These are phyloP conservation scores for Purshia tridentata DNA, from an alignment of 306 rosid genomes.

Conservation along the genomic window DNA sequence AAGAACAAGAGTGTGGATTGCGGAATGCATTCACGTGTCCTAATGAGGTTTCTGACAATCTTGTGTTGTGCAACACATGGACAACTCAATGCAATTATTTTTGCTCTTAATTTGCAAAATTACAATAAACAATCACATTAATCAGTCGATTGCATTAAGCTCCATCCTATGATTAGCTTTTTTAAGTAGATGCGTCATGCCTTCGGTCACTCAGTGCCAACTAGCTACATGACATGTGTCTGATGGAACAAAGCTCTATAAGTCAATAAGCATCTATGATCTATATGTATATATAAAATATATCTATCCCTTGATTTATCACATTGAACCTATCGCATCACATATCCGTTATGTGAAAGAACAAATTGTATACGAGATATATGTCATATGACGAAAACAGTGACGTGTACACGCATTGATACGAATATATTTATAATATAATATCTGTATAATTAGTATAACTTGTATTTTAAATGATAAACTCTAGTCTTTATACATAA, in stretches of 20 bases:
- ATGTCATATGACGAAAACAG: too few species aligned
- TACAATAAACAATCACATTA: background rate
- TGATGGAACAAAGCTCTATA: background rate
- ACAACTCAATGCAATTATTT: background rate
- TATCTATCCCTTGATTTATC: background rate
- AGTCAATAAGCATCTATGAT: background rate
- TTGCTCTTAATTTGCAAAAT: background rate
- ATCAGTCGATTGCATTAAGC: background rate
- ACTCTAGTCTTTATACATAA: too few species aligned
- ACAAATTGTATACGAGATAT: too few species aligned
- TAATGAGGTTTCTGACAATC: background rate
- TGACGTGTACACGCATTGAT: too few species aligned
- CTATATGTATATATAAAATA: too few species aligned
- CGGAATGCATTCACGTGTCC: background rate
- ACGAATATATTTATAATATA: too few species aligned
- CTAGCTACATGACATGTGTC: background rate
- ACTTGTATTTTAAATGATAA: too few species aligned
- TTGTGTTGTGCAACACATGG: background rate
- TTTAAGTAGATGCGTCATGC: background rate
- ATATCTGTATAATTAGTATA: too few species aligned
- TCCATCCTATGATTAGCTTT: background rate
- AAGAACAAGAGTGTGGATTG: background rate
- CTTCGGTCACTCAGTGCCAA: background rate
- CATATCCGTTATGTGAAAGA: too few species aligned
- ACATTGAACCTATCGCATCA: too few species aligned